These are phyloP conservation scores for Graphiopsis chlorocephala DNA, from an alignment of 2,329 filamentous ascomycete genomes.

Conservation along the genomic window DNA sequence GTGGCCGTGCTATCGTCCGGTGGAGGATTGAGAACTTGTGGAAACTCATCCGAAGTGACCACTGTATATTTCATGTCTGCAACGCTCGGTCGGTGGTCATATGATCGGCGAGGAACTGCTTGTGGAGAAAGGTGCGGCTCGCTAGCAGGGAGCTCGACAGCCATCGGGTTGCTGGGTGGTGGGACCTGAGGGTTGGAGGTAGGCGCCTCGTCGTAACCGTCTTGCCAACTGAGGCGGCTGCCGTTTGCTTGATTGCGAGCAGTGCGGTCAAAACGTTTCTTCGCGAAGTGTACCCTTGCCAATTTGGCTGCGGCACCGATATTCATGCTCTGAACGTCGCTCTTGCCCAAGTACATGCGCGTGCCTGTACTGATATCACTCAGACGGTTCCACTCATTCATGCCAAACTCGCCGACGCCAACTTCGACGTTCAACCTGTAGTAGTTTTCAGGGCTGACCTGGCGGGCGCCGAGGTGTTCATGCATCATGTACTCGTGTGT, in stretches of 20 bases:
- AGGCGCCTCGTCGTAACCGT: constrained; percentile 30
- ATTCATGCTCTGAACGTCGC: constrained; percentile 73
- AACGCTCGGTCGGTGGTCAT: constrained; percentile 51
- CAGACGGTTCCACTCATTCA: constrained; percentile 97
- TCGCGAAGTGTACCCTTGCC: constrained; percentile 77
- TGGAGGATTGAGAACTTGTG: constrained; percentile 37
- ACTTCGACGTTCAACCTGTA: constrained; percentile 96
- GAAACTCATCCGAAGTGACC: constrained; percentile 57
- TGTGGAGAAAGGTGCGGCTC: constrained; percentile 17
- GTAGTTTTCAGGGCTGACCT: constrained; percentile 83
- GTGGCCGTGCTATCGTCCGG: constrained; percentile 21
- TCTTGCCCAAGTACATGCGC: constrained; percentile 72
- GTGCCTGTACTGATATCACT: constrained; percentile 94
- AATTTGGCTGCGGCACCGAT: constrained; percentile 74
- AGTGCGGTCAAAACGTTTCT: constrained; percentile 61
- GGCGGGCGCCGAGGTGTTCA: constrained; percentile 70
- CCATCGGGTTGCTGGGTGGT: constrained; percentile 42
- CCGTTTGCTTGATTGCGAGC: constrained; percentile 23
- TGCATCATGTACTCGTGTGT: constrained; percentile 84
- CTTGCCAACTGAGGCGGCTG: constrained; percentile 29
- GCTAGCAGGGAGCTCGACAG: constrained; percentile 33
- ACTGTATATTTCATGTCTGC: constrained; percentile 69
- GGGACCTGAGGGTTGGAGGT: constrained; percentile 32
- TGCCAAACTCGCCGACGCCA: constrained; percentile 93
- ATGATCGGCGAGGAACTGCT: constrained; percentile 49